Evolutionary conservation across 805 yeast genomes (phyloP).

Genomic region (Metschnikowia reukaufii): DNA sequence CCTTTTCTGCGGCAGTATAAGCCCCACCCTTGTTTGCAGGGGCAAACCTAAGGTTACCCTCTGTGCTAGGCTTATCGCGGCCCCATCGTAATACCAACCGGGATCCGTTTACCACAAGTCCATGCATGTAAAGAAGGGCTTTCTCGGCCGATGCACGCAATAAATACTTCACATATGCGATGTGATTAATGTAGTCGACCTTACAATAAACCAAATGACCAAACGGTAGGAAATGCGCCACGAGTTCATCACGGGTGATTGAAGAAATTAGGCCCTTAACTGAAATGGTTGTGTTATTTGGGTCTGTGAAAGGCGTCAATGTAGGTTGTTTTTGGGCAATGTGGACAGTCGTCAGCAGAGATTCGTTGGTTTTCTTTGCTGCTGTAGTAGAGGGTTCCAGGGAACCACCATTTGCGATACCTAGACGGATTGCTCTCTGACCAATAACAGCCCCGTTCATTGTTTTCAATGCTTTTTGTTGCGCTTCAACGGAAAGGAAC

Average conservation of each 20-base stretch:
- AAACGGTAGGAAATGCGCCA: constrained; percentile 59
- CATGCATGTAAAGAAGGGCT: constrained; percentile 37
- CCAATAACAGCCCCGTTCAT: constrained; percentile 79
- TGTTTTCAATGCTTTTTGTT: constrained; percentile 68
- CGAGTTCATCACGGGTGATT: constrained; percentile 62
- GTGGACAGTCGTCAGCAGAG: constrained; percentile 17
- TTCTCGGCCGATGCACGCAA: constrained; percentile 37
- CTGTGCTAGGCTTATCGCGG: constrained; percentile 15
- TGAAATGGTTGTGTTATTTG: constrained; percentile 73
- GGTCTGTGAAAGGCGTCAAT: constrained; percentile 69
- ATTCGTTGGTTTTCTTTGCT: constrained; percentile 4
- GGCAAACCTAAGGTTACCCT: constrained; percentile 8
- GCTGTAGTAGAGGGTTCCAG: constrained; percentile 6
- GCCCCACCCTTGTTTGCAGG: constrained; percentile 13
- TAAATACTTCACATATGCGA: constrained; percentile 29
- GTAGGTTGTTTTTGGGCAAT: constrained; percentile 51
- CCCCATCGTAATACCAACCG: constrained; percentile 36
- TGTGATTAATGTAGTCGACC: constrained; percentile 20
- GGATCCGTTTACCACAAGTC: constrained; percentile 29
- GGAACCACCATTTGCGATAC: constrained; percentile 38
- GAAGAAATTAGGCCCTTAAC: constrained; percentile 63
- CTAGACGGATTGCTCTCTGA: constrained; percentile 77
- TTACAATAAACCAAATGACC: constrained; percentile 46
- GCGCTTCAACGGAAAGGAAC: constrained; percentile 63
- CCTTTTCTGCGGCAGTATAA: constrained; percentile 16